Evolutionary conservation across 2,329 filamentous ascomycete species (phyloP).

Genomic region (Fusarium torreyae): DNA sequence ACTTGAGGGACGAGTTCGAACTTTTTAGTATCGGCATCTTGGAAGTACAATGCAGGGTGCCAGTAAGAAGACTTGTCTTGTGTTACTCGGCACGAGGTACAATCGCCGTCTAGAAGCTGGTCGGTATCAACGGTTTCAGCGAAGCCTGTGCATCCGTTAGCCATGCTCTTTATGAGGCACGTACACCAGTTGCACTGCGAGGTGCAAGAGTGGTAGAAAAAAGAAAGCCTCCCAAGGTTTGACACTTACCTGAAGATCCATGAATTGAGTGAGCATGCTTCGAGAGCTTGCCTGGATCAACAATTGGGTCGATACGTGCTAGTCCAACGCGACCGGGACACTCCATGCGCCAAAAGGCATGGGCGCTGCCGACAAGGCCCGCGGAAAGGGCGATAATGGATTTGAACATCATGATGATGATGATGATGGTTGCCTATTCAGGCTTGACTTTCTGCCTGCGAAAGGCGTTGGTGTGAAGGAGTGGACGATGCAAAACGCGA

Average conservation of each 20-base stretch:
- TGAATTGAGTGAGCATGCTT: slow-evolving; percentile 82
- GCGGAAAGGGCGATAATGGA: slow-evolving; percentile 52
- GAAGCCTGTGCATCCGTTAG: slow-evolving; percentile 70
- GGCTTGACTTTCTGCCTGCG: slow-evolving; percentile 37
- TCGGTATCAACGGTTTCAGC: slow-evolving; percentile 69
- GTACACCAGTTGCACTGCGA: not conserved
- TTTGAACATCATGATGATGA: slow-evolving; percentile 53
- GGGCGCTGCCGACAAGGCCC: slow-evolving; percentile 58
- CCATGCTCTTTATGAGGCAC: no score
- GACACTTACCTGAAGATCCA: slow-evolving; percentile 79
- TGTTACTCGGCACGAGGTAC: slow-evolving; percentile 84
- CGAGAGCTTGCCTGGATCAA: slow-evolving; percentile 72
- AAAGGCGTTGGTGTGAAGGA: slow-evolving; percentile 48
- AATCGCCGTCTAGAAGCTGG: slow-evolving; percentile 73
- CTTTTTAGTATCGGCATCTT: slow-evolving; percentile 73
- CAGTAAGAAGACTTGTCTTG: slow-evolving; percentile 93
- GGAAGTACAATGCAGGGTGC: slow-evolving; percentile 85
- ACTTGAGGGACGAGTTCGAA: slow-evolving; percentile 80
- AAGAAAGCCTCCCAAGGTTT: fast-evolving
- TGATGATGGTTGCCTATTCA: slow-evolving; percentile 45
- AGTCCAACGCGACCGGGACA: slow-evolving; percentile 80
- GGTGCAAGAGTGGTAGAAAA: not conserved
- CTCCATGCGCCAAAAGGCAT: slow-evolving; percentile 92
- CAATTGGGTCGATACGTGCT: slow-evolving; percentile 83
- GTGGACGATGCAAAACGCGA: slow-evolving; percentile 55